phyloP scores from a whole-genome alignment of 2,329 filamentous ascomycete genomes.

The Diaporthe sp. region DNA sequence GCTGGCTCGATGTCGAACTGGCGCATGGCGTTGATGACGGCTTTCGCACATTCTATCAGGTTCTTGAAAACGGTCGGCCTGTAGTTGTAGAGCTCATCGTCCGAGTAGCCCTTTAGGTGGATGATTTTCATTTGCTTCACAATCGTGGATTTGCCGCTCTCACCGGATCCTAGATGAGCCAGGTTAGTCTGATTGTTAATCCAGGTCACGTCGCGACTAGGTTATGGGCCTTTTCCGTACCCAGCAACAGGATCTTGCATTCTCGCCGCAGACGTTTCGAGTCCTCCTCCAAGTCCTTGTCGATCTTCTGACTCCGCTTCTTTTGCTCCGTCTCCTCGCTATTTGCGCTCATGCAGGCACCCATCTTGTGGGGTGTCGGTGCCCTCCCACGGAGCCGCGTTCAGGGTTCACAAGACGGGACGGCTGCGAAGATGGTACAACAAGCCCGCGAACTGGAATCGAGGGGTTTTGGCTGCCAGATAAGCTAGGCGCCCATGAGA shows the following conservation, averaged over 20 bases:
- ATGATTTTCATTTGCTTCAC: slow-evolving; percentile 99
- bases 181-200: slow-evolving; percentile 14
- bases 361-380: slow-evolving; percentile 73
- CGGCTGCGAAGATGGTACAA: slow-evolving; percentile 31
- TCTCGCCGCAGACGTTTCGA: slow-evolving; percentile 92
- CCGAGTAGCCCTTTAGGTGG: slow-evolving; percentile 96
- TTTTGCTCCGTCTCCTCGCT: slow-evolving; percentile 92
- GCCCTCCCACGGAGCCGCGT: slow-evolving; percentile 41
- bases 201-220: neutral
- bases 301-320: slow-evolving; percentile 96
- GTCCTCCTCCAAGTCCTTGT: slow-evolving; percentile 94
- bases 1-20: slow-evolving; percentile 90
- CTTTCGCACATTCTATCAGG: slow-evolving; percentile 94
- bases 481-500: slow-evolving; percentile 40
- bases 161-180: slow-evolving; percentile 83
- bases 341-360: slow-evolving; percentile 90
- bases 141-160: slow-evolving; percentile 99
- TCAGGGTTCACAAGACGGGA: slow-evolving; percentile 38
- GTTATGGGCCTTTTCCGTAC: slow-evolving; percentile 66
- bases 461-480: slow-evolving; percentile 26
- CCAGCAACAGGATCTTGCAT: slow-evolving; percentile 98
- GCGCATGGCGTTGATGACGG: slow-evolving; percentile 90
- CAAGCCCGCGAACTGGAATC: slow-evolving; percentile 25
- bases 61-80: slow-evolving; percentile 99
- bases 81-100: slow-evolving; percentile 94